Percentiles rank a stretch among this genome's conserved stretches.
phyloP scores from a whole-genome alignment of 208 protist genomes.

The Leishmania major region DNA sequence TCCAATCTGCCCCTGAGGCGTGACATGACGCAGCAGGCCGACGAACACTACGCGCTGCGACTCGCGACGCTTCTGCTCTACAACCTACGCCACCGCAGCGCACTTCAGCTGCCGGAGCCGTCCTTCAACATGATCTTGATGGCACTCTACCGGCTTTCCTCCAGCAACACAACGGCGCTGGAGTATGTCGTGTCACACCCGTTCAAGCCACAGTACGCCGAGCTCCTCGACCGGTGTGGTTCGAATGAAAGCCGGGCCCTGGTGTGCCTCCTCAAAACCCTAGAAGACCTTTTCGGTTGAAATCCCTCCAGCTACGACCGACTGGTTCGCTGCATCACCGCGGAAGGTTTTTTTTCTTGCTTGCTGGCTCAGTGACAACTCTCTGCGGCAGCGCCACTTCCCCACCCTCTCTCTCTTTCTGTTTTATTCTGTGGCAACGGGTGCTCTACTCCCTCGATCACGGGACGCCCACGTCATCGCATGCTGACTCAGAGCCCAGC shows the following conservation, averaged over 20 bases:
- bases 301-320: neutral
- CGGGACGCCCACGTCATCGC: neutral
- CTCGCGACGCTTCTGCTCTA: conserved; percentile 72
- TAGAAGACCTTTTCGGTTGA: conserved; percentile 45
- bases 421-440: neutral
- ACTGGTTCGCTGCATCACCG: neutral
- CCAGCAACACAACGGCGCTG: conserved; percentile 40
- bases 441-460: too few relatives aligned
- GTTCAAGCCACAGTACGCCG: conserved; percentile 44
- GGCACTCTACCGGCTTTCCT: conserved; percentile 60
- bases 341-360: neutral
- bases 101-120: conserved; percentile 52
- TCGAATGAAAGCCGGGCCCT: conserved; percentile 74
- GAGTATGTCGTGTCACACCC: conserved; percentile 36
- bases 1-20: conserved; percentile 36
- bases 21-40: conserved; percentile 24
- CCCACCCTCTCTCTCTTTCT: neutral
- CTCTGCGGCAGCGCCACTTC: neutral
- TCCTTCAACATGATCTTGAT: conserved; percentile 77
- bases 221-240: conserved; percentile 38
- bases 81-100: conserved; percentile 42
- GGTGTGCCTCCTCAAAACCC: conserved; percentile 60
- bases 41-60: conserved; percentile 30
- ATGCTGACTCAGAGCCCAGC: neutral
- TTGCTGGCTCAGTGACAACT: neutral